Conservation (phyloP, 805 yeast species). For the Sugiyamaella qingdaonensis region DNA sequence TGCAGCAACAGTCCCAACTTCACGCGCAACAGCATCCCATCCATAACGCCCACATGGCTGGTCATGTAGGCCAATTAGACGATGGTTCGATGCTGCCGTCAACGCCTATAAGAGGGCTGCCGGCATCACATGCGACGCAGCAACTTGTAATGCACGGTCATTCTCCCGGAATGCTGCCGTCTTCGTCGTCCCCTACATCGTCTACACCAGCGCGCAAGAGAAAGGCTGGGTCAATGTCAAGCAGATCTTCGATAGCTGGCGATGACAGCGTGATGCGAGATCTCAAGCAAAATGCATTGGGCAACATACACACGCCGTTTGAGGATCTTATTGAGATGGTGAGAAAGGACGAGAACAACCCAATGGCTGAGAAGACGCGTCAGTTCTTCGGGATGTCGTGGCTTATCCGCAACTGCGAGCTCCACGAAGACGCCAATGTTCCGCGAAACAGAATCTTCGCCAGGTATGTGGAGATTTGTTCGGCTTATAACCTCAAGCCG, state of each 20-base stretch:
- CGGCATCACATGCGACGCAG: background rate
- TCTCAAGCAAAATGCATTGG: conserved; percentile 16
- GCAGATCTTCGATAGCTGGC: background rate
- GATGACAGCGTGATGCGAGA: conserved; percentile 18
- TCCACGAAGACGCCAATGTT: conserved; percentile 48
- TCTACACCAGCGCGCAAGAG: conserved; percentile 5
- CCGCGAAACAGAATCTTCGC: conserved; percentile 68
- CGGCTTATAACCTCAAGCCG: conserved; percentile 50
- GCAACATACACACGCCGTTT: conserved; percentile 13
- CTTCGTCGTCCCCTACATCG: background rate
- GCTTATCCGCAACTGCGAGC: conserved; percentile 61
- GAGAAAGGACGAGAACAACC: conserved; percentile 17
- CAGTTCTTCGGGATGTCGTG: conserved; percentile 83
- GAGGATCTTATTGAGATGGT: conserved; percentile 19
- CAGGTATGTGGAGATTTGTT: conserved; percentile 56
- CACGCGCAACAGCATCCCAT: background rate
- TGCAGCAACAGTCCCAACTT: conserved; percentile 5
- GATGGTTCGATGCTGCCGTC: background rate
- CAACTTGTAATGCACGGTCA: background rate
- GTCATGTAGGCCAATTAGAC: background rate
- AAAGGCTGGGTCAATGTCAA: conserved; percentile 8
- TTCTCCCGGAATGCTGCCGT: background rate
- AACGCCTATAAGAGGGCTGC: background rate
- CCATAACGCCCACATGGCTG: background rate
- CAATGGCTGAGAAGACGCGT: conserved; percentile 31